Evolutionary conservation across 768 basidiomycete genomes (phyloP).

Genomic region (Rhodotorula kratochvilovae): DNA sequence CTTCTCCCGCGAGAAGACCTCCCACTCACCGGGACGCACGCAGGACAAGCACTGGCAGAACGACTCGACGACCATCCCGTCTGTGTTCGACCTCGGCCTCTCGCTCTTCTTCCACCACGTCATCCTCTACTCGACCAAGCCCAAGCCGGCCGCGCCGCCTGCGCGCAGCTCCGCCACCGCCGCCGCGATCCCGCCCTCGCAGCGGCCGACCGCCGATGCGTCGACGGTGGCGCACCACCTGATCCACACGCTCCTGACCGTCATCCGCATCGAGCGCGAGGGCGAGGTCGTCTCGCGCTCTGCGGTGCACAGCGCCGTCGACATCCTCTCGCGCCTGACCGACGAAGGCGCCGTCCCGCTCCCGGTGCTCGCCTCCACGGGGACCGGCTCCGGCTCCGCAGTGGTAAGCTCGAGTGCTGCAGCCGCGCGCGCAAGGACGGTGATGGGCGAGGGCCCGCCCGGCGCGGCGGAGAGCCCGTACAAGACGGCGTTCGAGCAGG

Average conservation of each 20-base stretch:
- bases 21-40: neutral
- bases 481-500: slow-evolving; percentile 75
- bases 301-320: slow-evolving; percentile 28
- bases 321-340: slow-evolving; percentile 36
- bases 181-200: neutral
- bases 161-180: neutral
- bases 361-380: slow-evolving; percentile 12
- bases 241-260: slow-evolving; percentile 71
- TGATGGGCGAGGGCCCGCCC: slow-evolving; percentile 39
- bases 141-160: neutral
- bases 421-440: slow-evolving; percentile 13
- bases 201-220: slow-evolving; percentile 51
- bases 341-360: slow-evolving; percentile 35
- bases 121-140: slow-evolving; percentile 35
- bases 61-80: slow-evolving; percentile 59
- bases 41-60: slow-evolving; percentile 89
- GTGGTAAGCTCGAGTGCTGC: slow-evolving; percentile 25
- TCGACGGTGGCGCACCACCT: slow-evolving; percentile 72
- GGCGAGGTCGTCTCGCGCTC: slow-evolving; percentile 67
- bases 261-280: slow-evolving; percentile 85
- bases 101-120: slow-evolving; percentile 79
- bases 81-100: slow-evolving; percentile 75
- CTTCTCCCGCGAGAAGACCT: neutral
- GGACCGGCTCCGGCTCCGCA: slow-evolving; percentile 24
- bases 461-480: slow-evolving; percentile 57